A percentile compares a stretch with the other conserved stretches of the same genome.
phyloP scores from a whole-genome alignment of 2,329 filamentous ascomycete genomes.

The Exophiala spinifera region DNA sequence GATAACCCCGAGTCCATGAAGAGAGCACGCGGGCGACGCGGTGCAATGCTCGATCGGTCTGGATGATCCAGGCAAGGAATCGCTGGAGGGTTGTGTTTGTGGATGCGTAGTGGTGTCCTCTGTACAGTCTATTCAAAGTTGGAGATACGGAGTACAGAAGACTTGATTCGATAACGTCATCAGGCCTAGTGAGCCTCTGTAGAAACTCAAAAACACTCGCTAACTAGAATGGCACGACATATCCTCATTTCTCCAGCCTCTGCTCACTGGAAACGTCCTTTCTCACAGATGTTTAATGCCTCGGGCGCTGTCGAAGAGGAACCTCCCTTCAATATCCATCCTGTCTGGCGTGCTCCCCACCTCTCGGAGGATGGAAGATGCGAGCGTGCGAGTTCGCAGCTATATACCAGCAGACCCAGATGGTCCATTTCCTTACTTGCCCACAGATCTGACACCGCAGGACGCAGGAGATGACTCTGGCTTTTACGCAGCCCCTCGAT shows the following conservation, averaged over 20 bases:
- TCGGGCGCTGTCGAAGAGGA: background rate
- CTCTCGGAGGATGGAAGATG: slow-evolving; percentile 15
- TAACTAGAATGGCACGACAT: too few relatives aligned
- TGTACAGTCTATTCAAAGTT: too few relatives aligned
- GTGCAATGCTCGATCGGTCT: too few relatives aligned
- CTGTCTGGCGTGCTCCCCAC: slow-evolving; percentile 17
- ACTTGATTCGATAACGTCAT: background rate
- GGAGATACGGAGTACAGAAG: background rate
- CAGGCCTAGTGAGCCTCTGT: background rate
- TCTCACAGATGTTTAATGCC: background rate
- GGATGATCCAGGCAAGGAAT: too few relatives aligned
- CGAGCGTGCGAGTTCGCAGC: background rate
- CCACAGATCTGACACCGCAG: slow-evolving; percentile 27
- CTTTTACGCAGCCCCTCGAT: slow-evolving; percentile 40
- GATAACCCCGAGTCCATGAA: too few relatives aligned
- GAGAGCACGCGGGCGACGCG: too few relatives aligned
- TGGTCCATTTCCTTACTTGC: slow-evolving; percentile 29
- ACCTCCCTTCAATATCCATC: slow-evolving; percentile 19
- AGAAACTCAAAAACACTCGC: too few relatives aligned
- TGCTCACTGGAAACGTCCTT: too few relatives aligned
- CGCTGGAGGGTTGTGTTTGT: too few relatives aligned
- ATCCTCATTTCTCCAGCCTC: too few relatives aligned
- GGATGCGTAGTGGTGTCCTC: too few relatives aligned
- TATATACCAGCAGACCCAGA: slow-evolving; percentile 23
- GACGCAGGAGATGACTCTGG: slow-evolving; percentile 27